phyloP scores from a whole-genome alignment of 257 asterid species.

The Solanum lignicaule region DNA sequence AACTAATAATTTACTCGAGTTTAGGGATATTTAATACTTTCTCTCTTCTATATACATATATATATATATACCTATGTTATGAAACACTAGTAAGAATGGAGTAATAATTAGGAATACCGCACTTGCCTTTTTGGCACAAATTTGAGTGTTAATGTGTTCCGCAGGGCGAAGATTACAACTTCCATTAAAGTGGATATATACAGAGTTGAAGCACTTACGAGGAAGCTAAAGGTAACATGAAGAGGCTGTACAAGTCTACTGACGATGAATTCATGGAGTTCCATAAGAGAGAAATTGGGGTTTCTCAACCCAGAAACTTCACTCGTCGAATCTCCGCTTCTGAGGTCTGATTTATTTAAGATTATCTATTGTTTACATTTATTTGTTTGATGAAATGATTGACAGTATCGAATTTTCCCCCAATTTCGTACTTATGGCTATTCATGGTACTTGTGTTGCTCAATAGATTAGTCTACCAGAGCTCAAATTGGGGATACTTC shows the following conservation, averaged over 20 bases:
- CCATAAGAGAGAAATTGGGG: conserved; percentile 50
- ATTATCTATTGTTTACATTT: neutral
- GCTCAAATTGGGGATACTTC: too few species aligned
- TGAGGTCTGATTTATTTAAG: conserved; percentile 25
- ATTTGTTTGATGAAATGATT: neutral
- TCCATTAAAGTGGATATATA: neutral
- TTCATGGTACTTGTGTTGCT: neutral
- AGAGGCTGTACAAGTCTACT: conserved; percentile 15
- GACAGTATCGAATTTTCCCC: neutral
- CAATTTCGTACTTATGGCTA: neutral
- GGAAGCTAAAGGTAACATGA: conserved; percentile 17
- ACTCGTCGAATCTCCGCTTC: conserved; percentile 59
- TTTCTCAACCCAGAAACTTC: conserved; percentile 38
- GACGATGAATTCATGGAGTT: conserved; percentile 40
- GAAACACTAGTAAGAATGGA: too few species aligned
- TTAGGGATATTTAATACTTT: too few species aligned
- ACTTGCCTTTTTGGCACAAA: neutral
- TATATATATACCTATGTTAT: too few species aligned
- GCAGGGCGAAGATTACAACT: neutral
- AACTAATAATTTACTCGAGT: too few species aligned
- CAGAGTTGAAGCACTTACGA: neutral
- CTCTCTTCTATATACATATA: too few species aligned
- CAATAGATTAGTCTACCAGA: too few species aligned
- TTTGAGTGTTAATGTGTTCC: neutral
- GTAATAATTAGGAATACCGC: neutral